A percentile compares a stretch with the other conserved stretches of the same genome.
These are phyloP conservation scores for Mallotus repandus DNA, from an alignment of 441 rosid genomes.

Conservation along the genomic window DNA sequence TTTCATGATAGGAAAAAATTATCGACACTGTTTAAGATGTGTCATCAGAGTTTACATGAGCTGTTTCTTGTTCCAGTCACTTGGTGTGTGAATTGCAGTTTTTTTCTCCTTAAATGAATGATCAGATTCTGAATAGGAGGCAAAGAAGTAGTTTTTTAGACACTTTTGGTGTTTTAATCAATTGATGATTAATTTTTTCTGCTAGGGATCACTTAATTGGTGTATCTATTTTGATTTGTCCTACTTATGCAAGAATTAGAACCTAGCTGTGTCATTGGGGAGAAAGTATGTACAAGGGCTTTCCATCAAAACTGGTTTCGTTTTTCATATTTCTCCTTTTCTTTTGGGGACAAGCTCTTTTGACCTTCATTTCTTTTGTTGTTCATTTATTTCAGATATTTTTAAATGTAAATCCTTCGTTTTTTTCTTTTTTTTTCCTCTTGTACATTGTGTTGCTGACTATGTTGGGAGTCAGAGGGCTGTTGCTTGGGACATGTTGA, in stretches of 20 bases:
- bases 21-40: slow-evolving; percentile 3
- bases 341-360: neutral
- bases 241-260: neutral
- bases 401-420: neutral
- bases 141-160: neutral
- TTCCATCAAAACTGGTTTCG: neutral
- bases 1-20: neutral
- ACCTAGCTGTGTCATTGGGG: neutral
- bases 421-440: slow-evolving; percentile 13
- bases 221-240: neutral
- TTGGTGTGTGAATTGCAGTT: neutral
- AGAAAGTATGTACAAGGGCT: neutral
- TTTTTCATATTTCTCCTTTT: neutral
- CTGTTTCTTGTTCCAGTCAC: neutral
- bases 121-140: too few relatives aligned
- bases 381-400: neutral
- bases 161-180: neutral
- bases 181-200: neutral
- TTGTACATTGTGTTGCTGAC: neutral
- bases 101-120: neutral
- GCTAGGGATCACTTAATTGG: neutral
- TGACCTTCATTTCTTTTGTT: neutral
- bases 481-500: slow-evolving; percentile 94
- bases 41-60: neutral
- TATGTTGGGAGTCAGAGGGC: slow-evolving; percentile 57